Evolutionary conservation across 805 yeast genomes (phyloP).

Genomic region (Suhomyces prunicola): DNA sequence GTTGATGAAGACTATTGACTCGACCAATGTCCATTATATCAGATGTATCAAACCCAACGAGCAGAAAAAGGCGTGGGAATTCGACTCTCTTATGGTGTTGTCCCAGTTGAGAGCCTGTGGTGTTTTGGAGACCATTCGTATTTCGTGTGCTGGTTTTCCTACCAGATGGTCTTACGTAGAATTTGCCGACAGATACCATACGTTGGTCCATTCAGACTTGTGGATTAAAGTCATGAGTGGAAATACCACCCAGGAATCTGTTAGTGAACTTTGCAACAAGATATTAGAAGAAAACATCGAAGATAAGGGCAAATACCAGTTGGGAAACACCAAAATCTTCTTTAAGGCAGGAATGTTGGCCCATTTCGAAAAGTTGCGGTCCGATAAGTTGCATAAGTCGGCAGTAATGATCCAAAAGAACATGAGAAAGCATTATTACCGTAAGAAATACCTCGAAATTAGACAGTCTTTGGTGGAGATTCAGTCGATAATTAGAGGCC

Average conservation of each 20-base stretch:
- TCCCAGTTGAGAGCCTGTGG: slow-evolving; percentile 98
- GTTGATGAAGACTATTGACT: slow-evolving; percentile 86
- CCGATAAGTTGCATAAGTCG: slow-evolving; percentile 71
- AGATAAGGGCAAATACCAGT: slow-evolving; percentile 70
- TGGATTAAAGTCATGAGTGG: slow-evolving; percentile 60
- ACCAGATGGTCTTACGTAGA: slow-evolving; percentile 94
- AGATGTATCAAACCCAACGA: slow-evolving; percentile 98
- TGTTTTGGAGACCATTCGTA: slow-evolving; percentile 93
- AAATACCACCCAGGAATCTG: slow-evolving; percentile 51
- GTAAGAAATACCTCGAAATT: slow-evolving; percentile 56
- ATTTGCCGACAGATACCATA: slow-evolving; percentile 84
- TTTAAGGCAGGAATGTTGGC: slow-evolving; percentile 97
- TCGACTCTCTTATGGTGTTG: slow-evolving; percentile 91
- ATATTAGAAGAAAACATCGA: slow-evolving; percentile 65
- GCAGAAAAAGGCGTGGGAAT: slow-evolving; percentile 91
- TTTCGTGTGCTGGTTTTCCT: slow-evolving; percentile 98
- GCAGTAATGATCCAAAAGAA: slow-evolving; percentile 86
- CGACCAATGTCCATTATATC: slow-evolving; percentile 94
- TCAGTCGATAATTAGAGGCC: slow-evolving; percentile 68
- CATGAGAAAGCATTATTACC: slow-evolving; percentile 61
- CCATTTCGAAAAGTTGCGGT: slow-evolving; percentile 77
- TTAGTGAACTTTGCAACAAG: slow-evolving; percentile 61
- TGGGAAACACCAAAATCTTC: slow-evolving; percentile 91
- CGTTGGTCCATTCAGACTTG: slow-evolving; percentile 67
- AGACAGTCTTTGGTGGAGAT: slow-evolving; percentile 50